These are phyloP conservation scores for Acorus calamus DNA, from an alignment of 106 monocot species.

Conservation along the genomic window DNA sequence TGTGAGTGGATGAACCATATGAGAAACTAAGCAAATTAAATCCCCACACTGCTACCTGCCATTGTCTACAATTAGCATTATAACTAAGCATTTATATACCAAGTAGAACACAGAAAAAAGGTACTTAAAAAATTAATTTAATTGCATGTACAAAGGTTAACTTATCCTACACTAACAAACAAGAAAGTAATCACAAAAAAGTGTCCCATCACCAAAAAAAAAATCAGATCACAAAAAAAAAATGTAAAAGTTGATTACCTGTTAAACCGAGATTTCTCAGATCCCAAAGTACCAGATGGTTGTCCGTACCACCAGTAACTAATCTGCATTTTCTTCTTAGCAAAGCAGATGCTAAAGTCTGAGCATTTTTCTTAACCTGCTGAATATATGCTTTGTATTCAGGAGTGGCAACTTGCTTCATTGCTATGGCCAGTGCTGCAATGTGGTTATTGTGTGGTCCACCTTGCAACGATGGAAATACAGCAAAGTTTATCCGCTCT, in stretches of 20 bases:
- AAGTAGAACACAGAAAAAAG: no score
- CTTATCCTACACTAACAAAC: no score
- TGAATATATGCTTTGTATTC: slow-evolving; percentile 94
- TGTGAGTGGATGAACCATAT: no score
- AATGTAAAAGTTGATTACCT: slow-evolving; percentile 25
- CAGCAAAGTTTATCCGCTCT: slow-evolving; percentile 84
- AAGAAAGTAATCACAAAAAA: background rate
- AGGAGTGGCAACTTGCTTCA: slow-evolving; percentile 78
- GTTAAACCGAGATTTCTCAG: slow-evolving; percentile 89
- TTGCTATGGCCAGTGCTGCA: slow-evolving; percentile 79
- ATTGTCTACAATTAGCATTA: no score
- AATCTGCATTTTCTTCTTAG: slow-evolving; percentile 86
- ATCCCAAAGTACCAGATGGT: slow-evolving; percentile 95
- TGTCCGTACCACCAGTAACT: slow-evolving; percentile 94
- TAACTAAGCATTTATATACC: no score
- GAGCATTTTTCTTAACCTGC: slow-evolving; percentile 95
- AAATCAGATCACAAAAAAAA: background rate
- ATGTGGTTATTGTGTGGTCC: slow-evolving; percentile 97
- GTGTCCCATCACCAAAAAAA: background rate
- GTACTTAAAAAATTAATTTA: no score
- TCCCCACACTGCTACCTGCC: no score
- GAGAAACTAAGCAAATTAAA: no score
- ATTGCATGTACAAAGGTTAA: no score
- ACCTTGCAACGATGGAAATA: slow-evolving; percentile 94
- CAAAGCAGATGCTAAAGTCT: slow-evolving; percentile 74